Conservation (phyloP, 176 grass and related monocot genomes). For the Eleusine indica region DNA sequence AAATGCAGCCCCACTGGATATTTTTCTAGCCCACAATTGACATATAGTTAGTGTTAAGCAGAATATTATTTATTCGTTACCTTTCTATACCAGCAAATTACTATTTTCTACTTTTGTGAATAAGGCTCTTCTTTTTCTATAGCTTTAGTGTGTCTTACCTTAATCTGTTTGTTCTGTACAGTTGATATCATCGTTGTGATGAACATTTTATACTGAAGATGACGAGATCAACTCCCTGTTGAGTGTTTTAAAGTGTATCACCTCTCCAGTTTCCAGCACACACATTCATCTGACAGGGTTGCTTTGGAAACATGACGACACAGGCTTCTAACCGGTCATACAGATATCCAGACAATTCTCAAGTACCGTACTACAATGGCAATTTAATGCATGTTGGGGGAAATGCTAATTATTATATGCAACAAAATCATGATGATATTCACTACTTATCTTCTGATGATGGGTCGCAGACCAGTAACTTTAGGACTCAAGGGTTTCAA, state of each 20-base stretch:
- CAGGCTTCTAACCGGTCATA: conserved; percentile 49
- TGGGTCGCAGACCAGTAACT: conserved; percentile 39
- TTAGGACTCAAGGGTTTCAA: conserved; percentile 41
- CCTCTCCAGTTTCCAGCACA: conserved; percentile 27
- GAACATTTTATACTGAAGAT: conserved; percentile 32
- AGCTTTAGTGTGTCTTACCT: conserved; percentile 24
- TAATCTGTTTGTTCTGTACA: conserved; percentile 38
- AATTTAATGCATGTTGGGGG: conserved; percentile 24
- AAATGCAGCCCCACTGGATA: background rate
- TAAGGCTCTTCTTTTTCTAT: conserved; percentile 15
- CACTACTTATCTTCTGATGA: conserved; percentile 52
- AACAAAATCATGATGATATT: conserved; percentile 44
- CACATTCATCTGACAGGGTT: conserved; percentile 34
- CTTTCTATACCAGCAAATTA: background rate
- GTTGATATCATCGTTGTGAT: conserved; percentile 13
- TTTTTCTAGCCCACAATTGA: conserved; percentile 12
- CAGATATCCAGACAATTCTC: conserved; percentile 43
- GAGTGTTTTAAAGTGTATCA: background rate
- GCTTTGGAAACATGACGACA: conserved; percentile 41
- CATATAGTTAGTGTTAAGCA: background rate
- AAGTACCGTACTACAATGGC: conserved; percentile 41
- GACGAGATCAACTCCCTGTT: conserved; percentile 27
- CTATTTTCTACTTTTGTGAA: background rate
- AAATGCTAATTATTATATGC: conserved; percentile 39
- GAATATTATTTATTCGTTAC: background rate